A percentile compares a stretch with the other conserved stretches of the same genome.
Evolutionary conservation across 495 filamentous ascomycete genomes (phyloP).

Genomic region (Cairneyella variabilis): DNA sequence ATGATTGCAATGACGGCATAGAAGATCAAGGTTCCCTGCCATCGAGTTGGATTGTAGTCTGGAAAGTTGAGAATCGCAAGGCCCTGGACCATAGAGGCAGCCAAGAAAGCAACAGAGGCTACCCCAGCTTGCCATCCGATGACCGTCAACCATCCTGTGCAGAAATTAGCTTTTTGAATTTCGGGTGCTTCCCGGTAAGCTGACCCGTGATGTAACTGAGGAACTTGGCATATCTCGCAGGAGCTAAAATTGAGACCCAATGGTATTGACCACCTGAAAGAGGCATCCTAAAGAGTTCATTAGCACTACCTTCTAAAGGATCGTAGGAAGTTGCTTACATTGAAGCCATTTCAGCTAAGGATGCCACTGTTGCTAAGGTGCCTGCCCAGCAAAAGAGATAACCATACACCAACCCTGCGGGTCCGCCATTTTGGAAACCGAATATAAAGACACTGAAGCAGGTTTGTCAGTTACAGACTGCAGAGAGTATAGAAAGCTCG

Average conservation of each 20-base stretch:
- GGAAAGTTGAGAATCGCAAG: slow-evolving; percentile 23
- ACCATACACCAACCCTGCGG: slow-evolving; percentile 31
- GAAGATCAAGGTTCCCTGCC: slow-evolving; percentile 47
- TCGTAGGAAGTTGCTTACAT: slow-evolving; percentile 28
- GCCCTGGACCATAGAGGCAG: slow-evolving; percentile 18
- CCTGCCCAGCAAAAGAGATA: slow-evolving; percentile 27
- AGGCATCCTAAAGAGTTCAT: slow-evolving; percentile 6
- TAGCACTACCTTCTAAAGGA: neutral
- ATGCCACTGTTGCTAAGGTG: slow-evolving; percentile 24
- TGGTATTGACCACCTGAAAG: slow-evolving; percentile 13
- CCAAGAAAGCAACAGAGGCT: slow-evolving; percentile 6
- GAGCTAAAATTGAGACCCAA: slow-evolving; percentile 35
- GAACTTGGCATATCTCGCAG: slow-evolving; percentile 22
- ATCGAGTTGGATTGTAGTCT: slow-evolving; percentile 35
- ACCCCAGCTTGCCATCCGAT: slow-evolving; percentile 14
- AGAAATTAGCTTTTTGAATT: neutral
- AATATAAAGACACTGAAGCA: slow-evolving; percentile 1
- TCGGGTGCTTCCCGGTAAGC: neutral
- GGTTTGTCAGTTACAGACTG: neutral
- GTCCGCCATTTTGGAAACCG: slow-evolving; percentile 31
- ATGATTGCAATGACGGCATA: slow-evolving; percentile 36
- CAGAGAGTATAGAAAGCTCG: neutral
- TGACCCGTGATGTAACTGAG: slow-evolving; percentile 8
- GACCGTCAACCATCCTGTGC: slow-evolving; percentile 16
- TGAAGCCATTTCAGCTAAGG: slow-evolving; percentile 34